Percentiles rank a stretch among this genome's conserved stretches.
phyloP scores from a whole-genome alignment of 2,329 filamentous ascomycete genomes.

The Fusarium globosum region DNA sequence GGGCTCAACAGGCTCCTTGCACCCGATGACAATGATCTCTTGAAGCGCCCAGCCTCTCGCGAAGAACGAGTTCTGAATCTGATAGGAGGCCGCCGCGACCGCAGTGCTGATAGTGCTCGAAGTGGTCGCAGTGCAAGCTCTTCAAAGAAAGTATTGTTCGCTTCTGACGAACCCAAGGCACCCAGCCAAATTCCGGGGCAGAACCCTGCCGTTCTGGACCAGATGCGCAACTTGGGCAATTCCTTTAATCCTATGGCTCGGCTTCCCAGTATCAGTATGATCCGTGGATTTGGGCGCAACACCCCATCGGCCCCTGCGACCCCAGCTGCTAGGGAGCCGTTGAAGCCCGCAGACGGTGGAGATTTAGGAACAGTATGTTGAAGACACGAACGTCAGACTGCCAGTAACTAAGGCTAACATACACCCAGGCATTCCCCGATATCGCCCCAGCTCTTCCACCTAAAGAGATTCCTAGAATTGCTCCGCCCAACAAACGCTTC shows the following conservation, averaged over 20 bases:
- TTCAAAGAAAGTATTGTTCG: constrained; percentile 67
- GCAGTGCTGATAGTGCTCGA: constrained; percentile 78
- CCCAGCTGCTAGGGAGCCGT: constrained; percentile 54
- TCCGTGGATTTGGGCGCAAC: constrained; percentile 78
- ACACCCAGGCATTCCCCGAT: constrained; percentile 68
- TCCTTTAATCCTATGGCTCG: constrained; percentile 86
- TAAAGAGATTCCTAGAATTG: constrained; percentile 65
- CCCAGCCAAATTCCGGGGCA: constrained; percentile 34
- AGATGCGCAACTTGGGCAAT: constrained; percentile 82
- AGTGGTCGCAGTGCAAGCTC: constrained; percentile 73
- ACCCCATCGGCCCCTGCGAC: constrained; percentile 50
- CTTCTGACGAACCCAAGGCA: constrained; percentile 51
- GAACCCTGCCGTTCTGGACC: constrained; percentile 76
- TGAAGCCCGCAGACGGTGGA: constrained; percentile 60
- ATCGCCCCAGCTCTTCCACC: constrained; percentile 66
- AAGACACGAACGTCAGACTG: neutral
- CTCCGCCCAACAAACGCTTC: constrained; percentile 77
- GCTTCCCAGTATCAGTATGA: constrained; percentile 77
- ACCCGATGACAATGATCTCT: constrained; percentile 50
- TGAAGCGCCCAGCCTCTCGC: constrained; percentile 46
- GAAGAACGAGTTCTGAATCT: constrained; percentile 78
- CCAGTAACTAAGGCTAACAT: constrained; percentile 1
- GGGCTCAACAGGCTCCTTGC: constrained; percentile 65
- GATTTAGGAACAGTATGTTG: constrained; percentile 67
- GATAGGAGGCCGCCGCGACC: constrained; percentile 79